Conservation (phyloP, 345 rosid genomes). For the Rhodomyrtus tomentosa region DNA sequence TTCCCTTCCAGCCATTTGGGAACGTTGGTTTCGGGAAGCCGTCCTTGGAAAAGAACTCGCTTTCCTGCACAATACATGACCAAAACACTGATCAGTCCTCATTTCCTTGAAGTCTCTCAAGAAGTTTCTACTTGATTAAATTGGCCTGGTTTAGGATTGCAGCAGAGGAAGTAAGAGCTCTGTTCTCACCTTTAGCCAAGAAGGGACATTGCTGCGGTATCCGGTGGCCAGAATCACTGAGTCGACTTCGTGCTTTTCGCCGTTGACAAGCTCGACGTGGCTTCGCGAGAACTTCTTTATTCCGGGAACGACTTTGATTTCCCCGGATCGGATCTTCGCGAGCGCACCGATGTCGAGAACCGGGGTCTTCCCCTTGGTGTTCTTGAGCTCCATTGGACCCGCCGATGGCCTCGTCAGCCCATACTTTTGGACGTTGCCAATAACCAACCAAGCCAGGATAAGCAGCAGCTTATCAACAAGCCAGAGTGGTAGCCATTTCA, state of each 20-base stretch:
- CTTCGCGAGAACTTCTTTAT: slow-evolving; percentile 41
- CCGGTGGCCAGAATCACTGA: slow-evolving; percentile 88
- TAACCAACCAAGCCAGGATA: slow-evolving; percentile 36
- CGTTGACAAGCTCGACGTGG: slow-evolving; percentile 64
- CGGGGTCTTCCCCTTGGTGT: slow-evolving; percentile 66
- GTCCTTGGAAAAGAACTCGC: slow-evolving; percentile 55
- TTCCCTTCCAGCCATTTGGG: slow-evolving; percentile 92
- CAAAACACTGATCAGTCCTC: neutral
- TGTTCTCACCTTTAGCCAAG: slow-evolving; percentile 63
- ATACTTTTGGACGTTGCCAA: slow-evolving; percentile 48
- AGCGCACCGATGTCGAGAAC: slow-evolving; percentile 74
- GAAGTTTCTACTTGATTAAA: neutral
- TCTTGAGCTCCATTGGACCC: slow-evolving; percentile 67
- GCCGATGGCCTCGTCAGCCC: slow-evolving; percentile 57
- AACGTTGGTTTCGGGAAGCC: slow-evolving; percentile 67
- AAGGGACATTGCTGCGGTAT: slow-evolving; percentile 90
- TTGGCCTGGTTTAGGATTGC: neutral
- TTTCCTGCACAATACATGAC: slow-evolving; percentile 30
- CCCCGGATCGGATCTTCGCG: slow-evolving; percentile 51
- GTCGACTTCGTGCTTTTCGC: slow-evolving; percentile 44
- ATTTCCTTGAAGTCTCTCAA: neutral
- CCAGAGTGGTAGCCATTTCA: slow-evolving; percentile 68
- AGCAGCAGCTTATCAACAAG: slow-evolving; percentile 58
- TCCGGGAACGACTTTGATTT: slow-evolving; percentile 70
- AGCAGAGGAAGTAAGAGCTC: neutral